Base-by-base conservation (phyloP, 768 basidiomycete genomes). In the Tulasnella sp. region DNA sequence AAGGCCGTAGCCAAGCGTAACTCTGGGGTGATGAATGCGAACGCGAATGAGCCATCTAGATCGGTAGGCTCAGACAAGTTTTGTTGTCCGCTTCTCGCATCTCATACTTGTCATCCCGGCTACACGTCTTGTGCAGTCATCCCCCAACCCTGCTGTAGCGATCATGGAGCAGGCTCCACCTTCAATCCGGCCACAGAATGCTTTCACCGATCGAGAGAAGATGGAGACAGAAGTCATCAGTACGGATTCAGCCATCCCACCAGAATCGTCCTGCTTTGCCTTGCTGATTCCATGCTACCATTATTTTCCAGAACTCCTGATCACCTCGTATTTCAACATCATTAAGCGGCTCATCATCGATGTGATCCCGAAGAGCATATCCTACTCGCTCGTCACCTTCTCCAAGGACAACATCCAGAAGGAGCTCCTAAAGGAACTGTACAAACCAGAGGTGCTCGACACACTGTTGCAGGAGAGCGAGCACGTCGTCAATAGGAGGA, bases 141-240 rank as follows among this genome's bases (percentile, higher is more conserved):
- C 57, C 11, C 57, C 57, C 34, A 49, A 49, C 25, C 57, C 60
- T 2, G 61, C 49, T 7, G 24, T 54, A 22, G 27, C 62, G n/a
- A 54, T 54, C 24, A 62, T 62, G 62, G 62, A 62, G 22, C 63
- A 91, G 70, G 94, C 96, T 15, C 93, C 96, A 15, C 70, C 82
- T 0, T 73, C 85, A 48, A 96, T 99, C 68, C 83, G 87, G 61
- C 94, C 96, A 1, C 90, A 94, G 65, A 82, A 83, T 10, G 89
- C 90, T 9, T 73, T 98, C 65, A 97, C 79, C 68, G 96, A 99
- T 63, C 78, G 96, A 56, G 96, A 99, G 76, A 84, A 85, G 31
- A 88, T 98, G 84, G 96, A 99, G 72, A 98, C 96, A 0, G 96
- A 99, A 68, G 92, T 99, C 64, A 98, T 98, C 83, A 99, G 92